These are phyloP conservation scores for Paraglomus brasilianum DNA, from an alignment of 192 early-diverging fungal genomes.

Conservation along the genomic window DNA sequence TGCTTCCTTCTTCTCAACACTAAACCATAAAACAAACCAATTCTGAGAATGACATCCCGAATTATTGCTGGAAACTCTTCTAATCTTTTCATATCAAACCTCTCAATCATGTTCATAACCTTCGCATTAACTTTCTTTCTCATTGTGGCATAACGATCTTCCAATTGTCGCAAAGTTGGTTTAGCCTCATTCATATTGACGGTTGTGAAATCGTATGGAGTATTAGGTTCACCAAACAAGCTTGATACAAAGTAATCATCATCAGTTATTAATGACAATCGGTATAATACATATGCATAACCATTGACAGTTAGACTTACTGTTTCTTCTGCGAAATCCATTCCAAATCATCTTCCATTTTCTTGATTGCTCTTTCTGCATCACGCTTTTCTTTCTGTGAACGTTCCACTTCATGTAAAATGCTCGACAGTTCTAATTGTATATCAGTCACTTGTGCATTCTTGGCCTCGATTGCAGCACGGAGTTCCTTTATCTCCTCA, in stretches of 20 bases:
- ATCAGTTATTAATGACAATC: background rate
- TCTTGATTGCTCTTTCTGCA: conserved; percentile 44
- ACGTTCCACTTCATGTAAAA: conserved; percentile 74
- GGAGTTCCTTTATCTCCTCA: conserved; percentile 72
- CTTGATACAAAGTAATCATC: conserved; percentile 36
- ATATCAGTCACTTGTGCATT: conserved; percentile 64
- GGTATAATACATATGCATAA: background rate
- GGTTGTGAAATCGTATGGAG: conserved; percentile 82
- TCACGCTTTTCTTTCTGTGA: conserved; percentile 61
- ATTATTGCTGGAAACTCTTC: background rate
- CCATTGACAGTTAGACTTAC: conserved; percentile 43
- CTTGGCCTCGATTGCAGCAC: conserved; percentile 64
- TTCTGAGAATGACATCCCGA: background rate
- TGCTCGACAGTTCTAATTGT: conserved; percentile 78
- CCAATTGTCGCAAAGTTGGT: conserved; percentile 72
- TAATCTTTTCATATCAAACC: conserved; percentile 46
- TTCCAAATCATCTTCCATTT: conserved; percentile 56
- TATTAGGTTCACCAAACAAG: conserved; percentile 78
- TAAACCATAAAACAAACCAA: conserved; percentile 31
- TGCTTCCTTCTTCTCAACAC: conserved; percentile 88
- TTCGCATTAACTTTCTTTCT: conserved; percentile 85
- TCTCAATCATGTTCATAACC: conserved; percentile 96
- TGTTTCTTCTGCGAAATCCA: conserved; percentile 92
- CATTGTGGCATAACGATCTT: conserved; percentile 75
- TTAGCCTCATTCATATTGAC: conserved; percentile 72